Evolutionary conservation across 2,329 filamentous ascomycete genomes (phyloP), one percentile per base, ranked within the genome.

Genomic region (Fusarium hostae): DNA sequence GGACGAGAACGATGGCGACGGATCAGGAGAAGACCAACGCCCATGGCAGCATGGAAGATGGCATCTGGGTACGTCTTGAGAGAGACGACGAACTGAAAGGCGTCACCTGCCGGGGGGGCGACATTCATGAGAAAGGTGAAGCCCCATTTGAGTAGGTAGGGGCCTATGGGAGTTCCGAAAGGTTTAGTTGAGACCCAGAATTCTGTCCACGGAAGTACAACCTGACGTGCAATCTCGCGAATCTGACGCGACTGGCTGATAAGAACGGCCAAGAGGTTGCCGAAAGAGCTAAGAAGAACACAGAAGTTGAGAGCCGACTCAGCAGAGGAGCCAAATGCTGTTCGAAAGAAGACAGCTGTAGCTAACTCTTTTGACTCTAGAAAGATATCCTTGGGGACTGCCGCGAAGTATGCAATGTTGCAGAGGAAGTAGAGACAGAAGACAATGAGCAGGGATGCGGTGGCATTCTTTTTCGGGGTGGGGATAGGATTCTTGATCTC

Each of bases 121-220:
- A 89, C 75, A 37, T 90, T 90, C 86, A 91, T 89, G 41, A 91
- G 70, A 5, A 88, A 76, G 0, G 89, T 91, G 63, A 89, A 77
- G 0, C 71, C 73, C 86, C 87, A 91, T 75, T 89, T 88, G 6
- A 90, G 68, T 5, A 85, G 62, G 67, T 90, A 90, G 0, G 89
- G 88, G 0, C 87, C 89, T 0, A 90, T 75, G 0, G 89, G 88
- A 0, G 90, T 91, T 4, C 89, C 89, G 62, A 91, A 91, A 0
- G 89, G 90, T 56, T 83, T 84, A 0, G 89, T 91, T 0, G 87
- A 89, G 0, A 87, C 88, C 89, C 89, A 92, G 66, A 91, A 87
- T 1, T 79, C 78, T 2, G 89, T 84, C 35, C 80, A 90, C 0
- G 89, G 89, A 3, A 91, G 81, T 0, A 90, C 87, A 13, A 89